Evolutionary conservation across 257 asterid genomes (phyloP), one percentile per base, ranked within the genome.

Genomic region (Lantana camara): DNA sequence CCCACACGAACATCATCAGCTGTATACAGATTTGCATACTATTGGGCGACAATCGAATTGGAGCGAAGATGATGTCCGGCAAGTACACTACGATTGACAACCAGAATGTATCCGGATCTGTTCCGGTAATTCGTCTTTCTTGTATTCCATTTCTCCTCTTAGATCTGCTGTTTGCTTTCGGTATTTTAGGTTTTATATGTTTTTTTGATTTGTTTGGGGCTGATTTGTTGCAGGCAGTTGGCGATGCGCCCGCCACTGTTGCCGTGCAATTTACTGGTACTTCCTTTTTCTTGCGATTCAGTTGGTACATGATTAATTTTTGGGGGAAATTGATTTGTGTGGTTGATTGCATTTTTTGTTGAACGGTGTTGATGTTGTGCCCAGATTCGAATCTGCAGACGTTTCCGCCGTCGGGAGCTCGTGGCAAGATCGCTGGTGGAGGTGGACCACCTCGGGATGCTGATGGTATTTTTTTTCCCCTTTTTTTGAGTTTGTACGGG

Each of bases 401-500:
- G 22, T 94, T 94, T 84, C 96, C 97, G 13, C 95, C 97, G 44
- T 67, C 92, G 6, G 87, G 82, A 57, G 62, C 88, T 47, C 95
- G 85, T 56, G 97, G 96, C 41, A 94, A 93, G 91, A 90, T 94
- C 77, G 72, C 96, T 15, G 83, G 87, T 58, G 89, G 75, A 34
- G 70, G 88, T 53, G 81, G 88, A 37, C 97, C 99, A n/a, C 99
- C 99, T 66, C 97, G 99, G 8, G 99, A 90, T 73, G 95, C 92
- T 0, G 99, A 93, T 54, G 99, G 99, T 93, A 85, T 40, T 73
- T 73, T 1, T 50, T 11, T 20, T 57, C 23, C 7, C 7, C 3
- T 2, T 35, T 71, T 41, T 21, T n/a, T 48, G 1, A 45, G 49
- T 49, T 34, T 34, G 11, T 64, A 37, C 37, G 8, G 34, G 27